A percentile compares a stretch with the other conserved stretches of the same genome.
phyloP scores from a whole-genome alignment of 257 asterid species.

The Gentiana straminea region DNA sequence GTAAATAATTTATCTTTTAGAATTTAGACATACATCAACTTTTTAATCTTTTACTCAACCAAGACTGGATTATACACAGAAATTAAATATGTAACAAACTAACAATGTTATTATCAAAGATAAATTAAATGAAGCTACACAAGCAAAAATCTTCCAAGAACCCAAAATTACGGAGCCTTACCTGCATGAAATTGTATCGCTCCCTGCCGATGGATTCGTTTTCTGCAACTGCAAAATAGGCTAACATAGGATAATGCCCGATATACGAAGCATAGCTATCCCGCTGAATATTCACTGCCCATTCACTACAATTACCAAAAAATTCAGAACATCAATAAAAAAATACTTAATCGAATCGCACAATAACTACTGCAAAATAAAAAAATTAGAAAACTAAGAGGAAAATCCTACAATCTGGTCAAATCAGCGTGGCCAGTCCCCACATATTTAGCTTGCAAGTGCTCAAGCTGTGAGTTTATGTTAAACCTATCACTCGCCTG shows the following conservation, averaged over 20 bases:
- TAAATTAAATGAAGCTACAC: neutral
- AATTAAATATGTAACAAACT: too few relatives aligned
- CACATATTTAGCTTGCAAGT: constrained; percentile 88
- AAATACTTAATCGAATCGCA: neutral
- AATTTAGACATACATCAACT: too few relatives aligned
- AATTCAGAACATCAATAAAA: neutral
- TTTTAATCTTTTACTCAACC: too few relatives aligned
- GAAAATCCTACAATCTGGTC: constrained; percentile 67
- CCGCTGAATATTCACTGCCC: constrained; percentile 96
- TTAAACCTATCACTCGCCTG: constrained; percentile 98
- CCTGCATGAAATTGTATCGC: constrained; percentile 99
- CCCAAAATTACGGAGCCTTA: constrained; percentile 6
- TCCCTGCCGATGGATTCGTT: constrained; percentile 97
- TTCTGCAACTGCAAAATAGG: constrained; percentile 88
- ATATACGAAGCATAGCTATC: constrained; percentile 88
- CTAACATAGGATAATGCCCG: constrained; percentile 85
- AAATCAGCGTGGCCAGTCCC: constrained; percentile 99
- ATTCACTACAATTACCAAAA: constrained; percentile 42
- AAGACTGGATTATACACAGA: too few relatives aligned
- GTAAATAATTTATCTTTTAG: too few relatives aligned
- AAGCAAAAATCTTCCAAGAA: neutral
- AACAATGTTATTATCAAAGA: too few relatives aligned
- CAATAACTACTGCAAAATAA: neutral
- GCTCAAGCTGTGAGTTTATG: constrained; percentile 97
- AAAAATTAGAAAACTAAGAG: neutral